Conservation (phyloP, 1,284 basidiomycete genomes). For the Abortiporus biennis region DNA sequence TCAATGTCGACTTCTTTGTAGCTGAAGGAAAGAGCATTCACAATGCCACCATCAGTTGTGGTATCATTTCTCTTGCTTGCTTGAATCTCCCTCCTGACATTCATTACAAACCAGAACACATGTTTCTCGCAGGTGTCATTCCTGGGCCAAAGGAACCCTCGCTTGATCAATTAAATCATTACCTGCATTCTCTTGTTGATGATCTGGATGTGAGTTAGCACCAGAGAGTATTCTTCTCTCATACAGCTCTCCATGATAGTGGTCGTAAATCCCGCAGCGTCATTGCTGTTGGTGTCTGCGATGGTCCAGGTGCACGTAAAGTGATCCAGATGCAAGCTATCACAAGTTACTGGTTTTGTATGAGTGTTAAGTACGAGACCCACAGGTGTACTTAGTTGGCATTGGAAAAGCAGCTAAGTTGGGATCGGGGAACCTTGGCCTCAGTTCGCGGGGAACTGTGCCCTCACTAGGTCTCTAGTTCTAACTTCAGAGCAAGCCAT, state of each 20-base stretch:
- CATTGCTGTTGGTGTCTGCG: conserved; percentile 3
- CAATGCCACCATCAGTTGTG: no score
- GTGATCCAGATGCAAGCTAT: no score
- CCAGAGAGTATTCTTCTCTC: conserved; percentile 9
- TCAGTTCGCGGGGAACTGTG: no score
- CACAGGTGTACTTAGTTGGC: no score
- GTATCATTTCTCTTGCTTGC: conserved; percentile 10
- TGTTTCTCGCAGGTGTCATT: conserved; percentile 20
- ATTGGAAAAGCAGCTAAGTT: no score
- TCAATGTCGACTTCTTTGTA: no score
- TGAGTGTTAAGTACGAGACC: no score
- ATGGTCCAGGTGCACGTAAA: neutral
- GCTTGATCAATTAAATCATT: conserved; percentile 15
- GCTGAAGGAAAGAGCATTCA: no score
- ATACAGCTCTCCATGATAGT: neutral
- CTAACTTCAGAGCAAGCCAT: no score
- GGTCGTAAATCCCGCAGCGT: conserved; percentile 8
- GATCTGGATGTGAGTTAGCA: conserved; percentile 15
- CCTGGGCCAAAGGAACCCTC: conserved; percentile 14
- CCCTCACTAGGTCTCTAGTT: no score
- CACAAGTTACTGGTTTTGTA: no score
- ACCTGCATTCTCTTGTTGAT: conserved; percentile 16
- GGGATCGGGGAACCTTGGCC: no score
- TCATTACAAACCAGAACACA: conserved; percentile 18
- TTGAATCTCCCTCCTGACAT: conserved; percentile 18